Percentiles rank a stretch among this genome's conserved stretches.
phyloP scores from a whole-genome alignment of 306 rosid species.

The Quercus gilva region DNA sequence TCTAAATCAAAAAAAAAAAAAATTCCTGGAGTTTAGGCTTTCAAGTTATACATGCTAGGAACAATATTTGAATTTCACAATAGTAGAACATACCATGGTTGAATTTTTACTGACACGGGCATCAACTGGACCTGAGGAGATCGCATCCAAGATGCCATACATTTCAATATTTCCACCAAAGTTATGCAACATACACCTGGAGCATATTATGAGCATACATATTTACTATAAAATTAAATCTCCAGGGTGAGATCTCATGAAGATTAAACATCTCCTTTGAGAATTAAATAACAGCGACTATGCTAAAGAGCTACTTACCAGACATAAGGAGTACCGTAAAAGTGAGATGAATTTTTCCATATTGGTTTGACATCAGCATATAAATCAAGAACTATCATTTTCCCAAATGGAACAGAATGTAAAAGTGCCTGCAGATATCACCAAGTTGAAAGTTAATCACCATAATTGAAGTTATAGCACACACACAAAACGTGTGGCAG shows the following conservation, averaged over 20 bases:
- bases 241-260: not conserved
- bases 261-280: constrained; percentile 3
- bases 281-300: no score
- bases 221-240: not conserved
- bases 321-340: no score
- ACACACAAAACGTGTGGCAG: no score
- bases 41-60: not conserved
- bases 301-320: no score
- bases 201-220: constrained; percentile 6
- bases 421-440: no score
- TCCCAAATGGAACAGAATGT: no score
- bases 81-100: constrained; percentile 62
- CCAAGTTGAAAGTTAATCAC: no score
- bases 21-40: not conserved
- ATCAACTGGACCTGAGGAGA: constrained; percentile 85
- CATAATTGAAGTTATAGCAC: no score
- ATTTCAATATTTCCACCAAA: constrained; percentile 98
- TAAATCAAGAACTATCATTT: no score
- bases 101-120: constrained; percentile 81
- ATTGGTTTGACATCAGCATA: no score
- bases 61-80: not conserved
- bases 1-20: not conserved
- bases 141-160: constrained; percentile 82
- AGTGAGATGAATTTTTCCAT: no score
- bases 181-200: constrained; percentile 94